phyloP scores from a whole-genome alignment of 202 grass and related monocot species.

The Panicum virgatum region DNA sequence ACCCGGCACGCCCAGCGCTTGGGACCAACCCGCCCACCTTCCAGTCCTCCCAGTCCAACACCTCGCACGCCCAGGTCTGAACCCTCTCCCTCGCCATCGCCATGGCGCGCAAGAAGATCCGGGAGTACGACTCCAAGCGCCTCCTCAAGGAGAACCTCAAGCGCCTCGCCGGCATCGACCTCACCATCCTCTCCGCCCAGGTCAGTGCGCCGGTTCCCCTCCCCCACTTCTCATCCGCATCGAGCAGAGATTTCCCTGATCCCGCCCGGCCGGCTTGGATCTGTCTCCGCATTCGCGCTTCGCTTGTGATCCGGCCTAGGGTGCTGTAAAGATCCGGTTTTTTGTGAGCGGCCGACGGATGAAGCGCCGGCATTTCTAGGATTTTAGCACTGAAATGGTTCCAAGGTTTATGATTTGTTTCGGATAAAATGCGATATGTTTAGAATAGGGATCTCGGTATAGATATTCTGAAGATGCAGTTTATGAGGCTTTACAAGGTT shows the following conservation, averaged over 20 bases:
- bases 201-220: not conserved
- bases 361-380: not conserved
- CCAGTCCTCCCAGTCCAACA: not conserved
- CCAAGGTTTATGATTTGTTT: not conserved
- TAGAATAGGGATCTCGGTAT: constrained; percentile 5
- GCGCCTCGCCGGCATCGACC: constrained; percentile 87
- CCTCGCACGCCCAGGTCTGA: not conserved
- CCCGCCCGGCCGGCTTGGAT: constrained; percentile 14
- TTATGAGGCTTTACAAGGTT: not conserved
- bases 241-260: not conserved
- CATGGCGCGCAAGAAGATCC: constrained; percentile 97
- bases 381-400: not conserved
- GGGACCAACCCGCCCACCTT: not conserved
- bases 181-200: constrained; percentile 87
- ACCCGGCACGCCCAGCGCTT: not conserved
- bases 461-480: not conserved
- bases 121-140: constrained; percentile 96
- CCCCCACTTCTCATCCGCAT: not conserved
- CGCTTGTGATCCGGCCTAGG: not conserved
- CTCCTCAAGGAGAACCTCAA: constrained; percentile 89
- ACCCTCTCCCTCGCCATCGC: not conserved
- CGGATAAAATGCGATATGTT: not conserved
- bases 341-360: not conserved
- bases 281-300: not conserved
- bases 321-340: not conserved